Evolutionary conservation across 352 stramenopile species (phyloP).

Genomic region (Albugo candida): DNA sequence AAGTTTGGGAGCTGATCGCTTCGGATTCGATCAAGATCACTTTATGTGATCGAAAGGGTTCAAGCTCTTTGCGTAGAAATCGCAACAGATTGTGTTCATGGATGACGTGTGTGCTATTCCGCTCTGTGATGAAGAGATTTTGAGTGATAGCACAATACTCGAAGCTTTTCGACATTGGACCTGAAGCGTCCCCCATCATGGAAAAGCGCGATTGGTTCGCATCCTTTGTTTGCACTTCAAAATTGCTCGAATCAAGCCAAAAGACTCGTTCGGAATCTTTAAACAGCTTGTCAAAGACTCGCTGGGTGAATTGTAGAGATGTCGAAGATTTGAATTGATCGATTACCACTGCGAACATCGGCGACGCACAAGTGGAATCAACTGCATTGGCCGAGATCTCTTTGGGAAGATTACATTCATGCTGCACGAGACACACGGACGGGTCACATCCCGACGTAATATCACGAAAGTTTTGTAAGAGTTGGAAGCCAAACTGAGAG

Average conservation of each 20-base stretch:
- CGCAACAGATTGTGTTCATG: neutral
- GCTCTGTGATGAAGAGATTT: neutral
- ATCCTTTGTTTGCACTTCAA: slow-evolving; percentile 5
- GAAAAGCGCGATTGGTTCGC: slow-evolving; percentile 24
- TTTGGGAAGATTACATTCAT: slow-evolving; percentile 15
- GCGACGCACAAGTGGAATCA: neutral
- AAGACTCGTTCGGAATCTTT: slow-evolving; percentile 26
- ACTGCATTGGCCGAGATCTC: neutral
- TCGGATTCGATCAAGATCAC: neutral
- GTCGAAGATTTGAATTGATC: slow-evolving; percentile 5
- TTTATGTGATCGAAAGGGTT: slow-evolving; percentile 2
- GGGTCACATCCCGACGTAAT: slow-evolving; percentile 19
- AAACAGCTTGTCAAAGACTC: slow-evolving; percentile 38
- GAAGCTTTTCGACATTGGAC: slow-evolving; percentile 35
- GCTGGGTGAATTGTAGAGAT: slow-evolving; percentile 37
- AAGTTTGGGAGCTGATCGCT: too few species aligned
- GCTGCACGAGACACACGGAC: slow-evolving; percentile 27
- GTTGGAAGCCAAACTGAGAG: slow-evolving; percentile 58
- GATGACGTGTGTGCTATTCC: too few species aligned
- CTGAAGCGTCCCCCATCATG: slow-evolving; percentile 49
- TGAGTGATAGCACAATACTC: slow-evolving; percentile 35
- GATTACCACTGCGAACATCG: slow-evolving; percentile 2
- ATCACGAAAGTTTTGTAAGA: slow-evolving; percentile 81
- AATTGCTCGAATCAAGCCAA: slow-evolving; percentile 72
- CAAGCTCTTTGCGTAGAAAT: slow-evolving; percentile 3